Evolutionary conservation across 2,329 filamentous ascomycete species (phyloP).

Genomic region (Botrytis cinerea): DNA sequence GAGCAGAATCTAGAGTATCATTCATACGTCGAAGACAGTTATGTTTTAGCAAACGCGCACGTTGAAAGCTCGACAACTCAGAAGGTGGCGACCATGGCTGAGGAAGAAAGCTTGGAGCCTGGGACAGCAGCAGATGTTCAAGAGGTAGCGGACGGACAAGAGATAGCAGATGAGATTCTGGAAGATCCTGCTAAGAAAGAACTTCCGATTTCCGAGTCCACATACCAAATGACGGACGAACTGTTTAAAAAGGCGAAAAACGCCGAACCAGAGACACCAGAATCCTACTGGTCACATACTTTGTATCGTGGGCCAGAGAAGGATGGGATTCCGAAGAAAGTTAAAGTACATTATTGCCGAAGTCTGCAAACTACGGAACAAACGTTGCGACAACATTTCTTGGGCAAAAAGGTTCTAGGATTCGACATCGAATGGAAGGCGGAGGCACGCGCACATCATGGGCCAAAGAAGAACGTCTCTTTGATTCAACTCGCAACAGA

Average conservation of each 20-base stretch:
- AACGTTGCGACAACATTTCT: conserved; percentile 63
- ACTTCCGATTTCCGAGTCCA: conserved; percentile 45
- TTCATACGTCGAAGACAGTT: conserved; percentile 32
- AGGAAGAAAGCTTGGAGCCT: not conserved
- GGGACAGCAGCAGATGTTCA: not conserved
- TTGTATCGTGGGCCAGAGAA: conserved; percentile 60
- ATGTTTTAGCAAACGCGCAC: conserved; percentile 28
- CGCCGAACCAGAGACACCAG: conserved; percentile 47
- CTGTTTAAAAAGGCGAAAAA: conserved; percentile 52
- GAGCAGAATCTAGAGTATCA: conserved; percentile 31
- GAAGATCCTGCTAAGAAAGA: conserved; percentile 35
- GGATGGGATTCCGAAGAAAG: conserved; percentile 49
- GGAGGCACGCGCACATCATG: conserved; percentile 49
- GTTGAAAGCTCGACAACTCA: not conserved
- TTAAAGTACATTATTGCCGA: conserved; percentile 77
- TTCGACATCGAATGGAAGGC: conserved; percentile 87
- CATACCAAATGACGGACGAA: conserved; percentile 51
- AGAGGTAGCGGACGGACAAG: conserved; percentile 1
- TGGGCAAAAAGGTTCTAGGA: conserved; percentile 70
- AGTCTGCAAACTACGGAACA: conserved; percentile 66
- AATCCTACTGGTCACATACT: conserved; percentile 67
- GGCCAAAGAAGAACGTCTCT: conserved; percentile 70
- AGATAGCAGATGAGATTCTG: conserved; percentile 4
- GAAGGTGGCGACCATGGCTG: not conserved
- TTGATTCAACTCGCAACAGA: conserved; percentile 81